A percentile compares a stretch with the other conserved stretches of the same genome.
Evolutionary conservation across 371 early-diverging fungal species (phyloP).

Genomic region (Actinomortierella wolfii): DNA sequence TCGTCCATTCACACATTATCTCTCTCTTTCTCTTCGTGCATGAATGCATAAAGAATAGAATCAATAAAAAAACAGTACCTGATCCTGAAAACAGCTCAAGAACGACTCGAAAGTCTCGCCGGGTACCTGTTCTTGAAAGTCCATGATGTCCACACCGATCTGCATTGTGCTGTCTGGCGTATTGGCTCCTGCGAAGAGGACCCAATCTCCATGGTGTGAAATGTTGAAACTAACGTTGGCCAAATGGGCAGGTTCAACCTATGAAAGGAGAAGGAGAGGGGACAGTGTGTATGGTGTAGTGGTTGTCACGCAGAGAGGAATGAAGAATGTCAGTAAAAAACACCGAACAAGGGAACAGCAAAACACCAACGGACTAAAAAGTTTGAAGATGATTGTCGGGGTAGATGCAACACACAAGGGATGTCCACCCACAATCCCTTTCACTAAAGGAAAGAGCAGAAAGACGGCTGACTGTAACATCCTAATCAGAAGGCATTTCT

Average conservation of each 20-base stretch:
- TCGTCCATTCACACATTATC: too few relatives aligned
- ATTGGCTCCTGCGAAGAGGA: conserved; percentile 32
- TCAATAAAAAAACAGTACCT: conserved; percentile 12
- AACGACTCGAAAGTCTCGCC: conserved; percentile 33
- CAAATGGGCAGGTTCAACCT: conserved; percentile 27
- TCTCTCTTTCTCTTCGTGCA: too few relatives aligned
- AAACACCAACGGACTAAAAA: not conserved
- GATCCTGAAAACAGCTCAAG: conserved; percentile 27
- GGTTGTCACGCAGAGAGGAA: not conserved
- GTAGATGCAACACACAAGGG: too few relatives aligned
- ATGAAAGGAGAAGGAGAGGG: not conserved
- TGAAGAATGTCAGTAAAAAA: not conserved
- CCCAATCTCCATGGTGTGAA: conserved; percentile 43
- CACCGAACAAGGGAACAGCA: not conserved
- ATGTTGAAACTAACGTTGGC: conserved; percentile 30
- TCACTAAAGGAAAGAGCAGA: too few relatives aligned
- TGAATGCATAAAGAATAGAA: not conserved
- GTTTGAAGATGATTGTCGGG: too few relatives aligned
- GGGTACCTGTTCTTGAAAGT: conserved; percentile 37
- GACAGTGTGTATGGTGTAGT: not conserved
- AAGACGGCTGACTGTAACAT: too few relatives aligned
- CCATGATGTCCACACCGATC: conserved; percentile 37
- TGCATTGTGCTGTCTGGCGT: conserved; percentile 19
- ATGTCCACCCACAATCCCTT: too few relatives aligned
- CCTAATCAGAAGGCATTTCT: too few relatives aligned